phyloP scores from a whole-genome alignment of 768 basidiomycete species.

The Rhodosporidiobolus sp. region DNA sequence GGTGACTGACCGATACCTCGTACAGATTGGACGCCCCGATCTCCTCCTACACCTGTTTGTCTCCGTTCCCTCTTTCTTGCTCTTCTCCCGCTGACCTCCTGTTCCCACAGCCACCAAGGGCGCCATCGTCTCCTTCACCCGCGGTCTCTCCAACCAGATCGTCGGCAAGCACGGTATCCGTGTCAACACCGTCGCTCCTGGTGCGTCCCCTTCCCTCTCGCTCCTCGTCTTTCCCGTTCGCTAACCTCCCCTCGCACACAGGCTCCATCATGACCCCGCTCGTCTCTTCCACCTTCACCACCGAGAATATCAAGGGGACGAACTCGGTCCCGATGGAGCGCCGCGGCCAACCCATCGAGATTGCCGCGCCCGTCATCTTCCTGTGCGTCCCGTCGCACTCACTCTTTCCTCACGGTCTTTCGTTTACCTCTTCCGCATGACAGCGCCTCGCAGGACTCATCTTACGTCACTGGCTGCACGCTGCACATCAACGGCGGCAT shows the following conservation, averaged over 20 bases:
- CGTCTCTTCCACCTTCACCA: slow-evolving; percentile 42
- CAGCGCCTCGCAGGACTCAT: slow-evolving; percentile 53
- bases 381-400: slow-evolving; percentile 45
- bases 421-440: neutral
- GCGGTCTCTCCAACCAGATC: slow-evolving; percentile 55
- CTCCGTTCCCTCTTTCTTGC: too few species aligned
- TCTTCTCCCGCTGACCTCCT: neutral
- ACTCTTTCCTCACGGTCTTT: neutral
- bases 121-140: slow-evolving; percentile 51
- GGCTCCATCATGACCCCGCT: slow-evolving; percentile 58
- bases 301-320: slow-evolving; percentile 48
- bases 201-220: slow-evolving; percentile 2
- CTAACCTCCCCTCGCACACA: slow-evolving; percentile 45
- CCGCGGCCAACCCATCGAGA: slow-evolving; percentile 57
- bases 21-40: slow-evolving; percentile 53
- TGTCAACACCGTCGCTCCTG: slow-evolving; percentile 50
- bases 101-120: slow-evolving; percentile 54
- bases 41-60: slow-evolving; percentile 51
- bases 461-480: slow-evolving; percentile 52
- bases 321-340: slow-evolving; percentile 54
- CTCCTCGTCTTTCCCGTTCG: slow-evolving; percentile 54
- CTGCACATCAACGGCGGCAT: slow-evolving; percentile 42
- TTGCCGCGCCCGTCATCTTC: slow-evolving; percentile 56
- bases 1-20: too few species aligned
- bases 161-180: slow-evolving; percentile 56